Evolutionary conservation across 305 asterid species (phyloP).

Genomic region (Solanum chacoense): DNA sequence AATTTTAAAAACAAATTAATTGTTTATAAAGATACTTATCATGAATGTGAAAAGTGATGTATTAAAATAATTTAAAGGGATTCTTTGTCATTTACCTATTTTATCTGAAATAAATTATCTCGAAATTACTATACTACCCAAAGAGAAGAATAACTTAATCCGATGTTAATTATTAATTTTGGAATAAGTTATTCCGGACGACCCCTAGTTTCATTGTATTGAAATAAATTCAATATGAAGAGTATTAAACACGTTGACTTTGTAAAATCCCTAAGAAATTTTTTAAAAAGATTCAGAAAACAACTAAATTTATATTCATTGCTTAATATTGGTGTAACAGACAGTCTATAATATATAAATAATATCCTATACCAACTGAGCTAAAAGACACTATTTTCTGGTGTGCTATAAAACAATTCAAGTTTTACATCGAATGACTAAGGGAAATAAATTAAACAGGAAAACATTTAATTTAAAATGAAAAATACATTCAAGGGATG

Average conservation of each 20-base stretch:
- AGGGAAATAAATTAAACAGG: neutral
- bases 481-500: neutral
- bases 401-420: neutral
- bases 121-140: too few species aligned
- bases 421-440: neutral
- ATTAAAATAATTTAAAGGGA: too few species aligned
- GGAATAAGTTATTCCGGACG: neutral
- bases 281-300: neutral
- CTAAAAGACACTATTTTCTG: neutral
- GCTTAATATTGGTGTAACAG: neutral
- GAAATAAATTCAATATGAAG: neutral
- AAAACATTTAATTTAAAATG: neutral
- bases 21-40: neutral
- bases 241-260: neutral
- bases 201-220: neutral
- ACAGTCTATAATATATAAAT: neutral
- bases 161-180: too few species aligned
- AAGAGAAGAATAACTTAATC: accelerated
- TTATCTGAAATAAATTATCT: too few species aligned
- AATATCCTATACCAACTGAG: neutral
- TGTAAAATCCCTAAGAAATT: neutral
- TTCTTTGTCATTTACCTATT: neutral
- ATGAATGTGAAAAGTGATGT: neutral
- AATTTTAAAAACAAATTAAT: too few species aligned
- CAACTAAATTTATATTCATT: neutral